Base-by-base conservation (phyloP, 768 basidiomycete genomes). In the Boletus sensibilis region DNA sequence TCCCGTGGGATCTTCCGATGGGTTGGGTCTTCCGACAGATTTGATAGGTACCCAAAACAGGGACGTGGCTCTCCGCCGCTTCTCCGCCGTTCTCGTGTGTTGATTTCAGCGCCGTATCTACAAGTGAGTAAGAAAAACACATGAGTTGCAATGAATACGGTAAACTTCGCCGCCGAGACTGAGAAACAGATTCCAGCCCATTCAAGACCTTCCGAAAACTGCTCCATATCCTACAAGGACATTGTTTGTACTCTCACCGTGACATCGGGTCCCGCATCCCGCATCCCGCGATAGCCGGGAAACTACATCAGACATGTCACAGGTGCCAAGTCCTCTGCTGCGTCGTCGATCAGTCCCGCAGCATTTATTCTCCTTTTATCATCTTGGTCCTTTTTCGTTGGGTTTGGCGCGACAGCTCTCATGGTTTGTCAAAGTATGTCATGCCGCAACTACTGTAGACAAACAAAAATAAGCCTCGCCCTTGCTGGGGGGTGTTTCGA, bases 81-180 rank as follows among this genome's bases (percentile, higher is more conserved):
- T 48, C 18, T 50, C 54, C 50, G 49, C 48, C 55, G 50, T 50
- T 55, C 62, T 39, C 40, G 27, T 48, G 44, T 47, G 20, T 34
- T 33, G 34, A 45, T 49, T 39, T 21, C 21, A 7, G 52, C 37
- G 46, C 5, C 49, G 16, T 12, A 47, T 16, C 21, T n/a, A 41
- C 33, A 18, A 27, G 50, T 40, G 21, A 18, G 47, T 34, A 33
- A 42, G 39, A 50, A 37, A 38, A 34, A 44, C 51, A 42, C 29
- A 29, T n/a, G 35, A 10, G 18, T 37, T 27, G 43, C 29, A 50
- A 20, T 27, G 13, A 42, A 51, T 9, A 43, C 12, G 39, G 27
- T 42, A 25, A 25, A 39, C 14, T 21, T 47, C 35, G 35, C 43
- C 42, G 20, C 53, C 27, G 44, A 52, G 25, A 13, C 40, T 46